Evolutionary conservation across 768 basidiomycete species (phyloP).

Genomic region (Tephrocybe sp.): DNA sequence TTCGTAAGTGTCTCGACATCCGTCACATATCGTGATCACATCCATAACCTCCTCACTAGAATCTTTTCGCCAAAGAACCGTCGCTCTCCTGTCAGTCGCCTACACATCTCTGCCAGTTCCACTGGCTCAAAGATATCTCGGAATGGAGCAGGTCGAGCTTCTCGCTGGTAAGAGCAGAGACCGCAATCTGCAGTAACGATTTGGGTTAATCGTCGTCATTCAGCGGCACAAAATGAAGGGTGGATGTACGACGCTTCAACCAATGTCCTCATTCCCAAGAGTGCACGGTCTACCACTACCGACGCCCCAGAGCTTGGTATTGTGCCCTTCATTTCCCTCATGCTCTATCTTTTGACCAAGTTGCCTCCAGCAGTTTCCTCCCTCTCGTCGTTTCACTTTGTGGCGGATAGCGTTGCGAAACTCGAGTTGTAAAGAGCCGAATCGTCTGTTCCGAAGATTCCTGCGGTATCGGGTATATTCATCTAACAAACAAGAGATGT

Average conservation of each 20-base stretch:
- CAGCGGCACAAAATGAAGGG: slow-evolving; percentile 41
- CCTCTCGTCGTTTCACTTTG: slow-evolving; percentile 46
- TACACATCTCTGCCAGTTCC: slow-evolving; percentile 60
- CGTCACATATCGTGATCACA: background rate
- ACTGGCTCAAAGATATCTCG: slow-evolving; percentile 59
- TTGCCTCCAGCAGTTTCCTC: slow-evolving; percentile 38
- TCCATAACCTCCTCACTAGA: slow-evolving; percentile 34
- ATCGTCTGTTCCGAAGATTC: background rate
- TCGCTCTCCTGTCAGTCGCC: slow-evolving; percentile 58
- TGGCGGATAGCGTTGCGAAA: slow-evolving; percentile 54
- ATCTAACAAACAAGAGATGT: slow-evolving; percentile 6
- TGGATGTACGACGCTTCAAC: slow-evolving; percentile 55
- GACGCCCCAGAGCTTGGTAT: slow-evolving; percentile 10
- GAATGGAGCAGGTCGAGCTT: slow-evolving; percentile 40
- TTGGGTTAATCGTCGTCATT: background rate
- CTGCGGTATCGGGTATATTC: background rate
- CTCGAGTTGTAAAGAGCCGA: slow-evolving; percentile 34
- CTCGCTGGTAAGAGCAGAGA: slow-evolving; percentile 31
- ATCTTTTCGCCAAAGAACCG: slow-evolving; percentile 56
- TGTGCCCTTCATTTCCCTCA: background rate
- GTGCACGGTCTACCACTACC: slow-evolving; percentile 6
- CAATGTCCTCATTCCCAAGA: slow-evolving; percentile 43
- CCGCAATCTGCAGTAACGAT: background rate
- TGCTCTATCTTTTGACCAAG: background rate
- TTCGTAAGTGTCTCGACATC: slow-evolving; percentile 40